Base-by-base conservation (phyloP, 441 rosid species). In the Aquilaria agallochum region DNA sequence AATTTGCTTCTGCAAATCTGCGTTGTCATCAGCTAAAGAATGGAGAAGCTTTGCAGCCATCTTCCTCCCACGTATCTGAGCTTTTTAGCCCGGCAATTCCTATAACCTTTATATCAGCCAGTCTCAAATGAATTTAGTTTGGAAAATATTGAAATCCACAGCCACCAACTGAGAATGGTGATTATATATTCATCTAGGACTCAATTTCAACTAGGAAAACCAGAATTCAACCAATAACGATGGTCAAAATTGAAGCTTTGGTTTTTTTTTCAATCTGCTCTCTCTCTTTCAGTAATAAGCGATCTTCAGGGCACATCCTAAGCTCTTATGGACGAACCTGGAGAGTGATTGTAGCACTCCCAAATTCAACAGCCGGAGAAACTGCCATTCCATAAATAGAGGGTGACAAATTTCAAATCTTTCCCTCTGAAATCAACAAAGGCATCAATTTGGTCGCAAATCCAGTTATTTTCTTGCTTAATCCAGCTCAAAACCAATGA, bases 31-130 rank as follows among this genome's bases (percentile, higher is more conserved):
- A 63, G 96, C 89, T 63, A 94, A 76, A 15, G 92, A 78, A 74
- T 91, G 88, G 50, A 94, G 75, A 68, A 91, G 94, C 74, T 91
- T 90, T 27, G 99, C 87, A 64, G 99, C 97, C 99, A 94, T 94
- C 36, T 77, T 34, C 59, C 12, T 46, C 31, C 56, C 66, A 53
- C 60, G 55, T 50, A 54, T 51, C 54, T 42, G 14, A 56, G 61
- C 46, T 54, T 9, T 64, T 14, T 27, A 60, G 2, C 46, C 49
- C 53, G 32, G 62, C 48, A 40, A 56, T 55, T 62, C 54, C 65
- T 49, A 62, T 42, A 45, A 46, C 54, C 59, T 31, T 11, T 4
- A 36, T 36, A 72, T 10, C 40, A 42, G 20, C 31, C 61, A 34
- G 55, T 13, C 52, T 53, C 54, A 50, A 50, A 56, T 48, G 30